Base-by-base conservation (phyloP, 768 basidiomycete genomes). In the Paxillus ammoniavirescens region DNA sequence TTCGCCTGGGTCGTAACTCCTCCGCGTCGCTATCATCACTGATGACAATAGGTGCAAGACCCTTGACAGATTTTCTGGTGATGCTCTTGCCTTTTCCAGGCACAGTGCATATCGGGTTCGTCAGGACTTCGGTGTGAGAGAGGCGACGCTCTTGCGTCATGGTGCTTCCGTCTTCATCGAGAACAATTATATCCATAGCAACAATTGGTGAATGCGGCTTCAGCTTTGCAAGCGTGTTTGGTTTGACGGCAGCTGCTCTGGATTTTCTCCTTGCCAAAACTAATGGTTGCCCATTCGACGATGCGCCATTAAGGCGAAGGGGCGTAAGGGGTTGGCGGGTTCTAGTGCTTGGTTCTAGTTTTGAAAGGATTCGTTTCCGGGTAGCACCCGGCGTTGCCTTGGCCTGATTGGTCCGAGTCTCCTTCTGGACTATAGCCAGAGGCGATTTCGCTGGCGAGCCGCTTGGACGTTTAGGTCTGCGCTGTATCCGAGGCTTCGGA, bases 181-280 rank as follows among this genome's bases (percentile, higher is more conserved):
- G 51, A 35, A 87, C 73, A 36, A 84, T 72, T 47, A 91, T 90
- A 43, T 91, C 86, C 47, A 89, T 73, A 38, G 83, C 76, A 12
- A 89, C 76, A 17, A 80, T 66, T 1, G 82, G 79, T 1, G 77
- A 73, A 38, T 72, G 71, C 7, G 76, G 71, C 64, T 68, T 72
- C 63, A 76, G 55, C 46, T 68, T 72, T 3, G 62, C 53, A 42
- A 59, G 54, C 36, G 64, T 33, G 30, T 50, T 37, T 26, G 50
- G 42, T 52, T 62, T 61, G 35, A 37, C 18, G 42, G 45, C 6
- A 49, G 54, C 35, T 37, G 50, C 31, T 57, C 61, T 61, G 55
- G 61, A 47, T 62, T 70, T 64, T 58, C 57, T 58, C 61, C 56
- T 55, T 30, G 54, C 13, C 47, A 52, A 45, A 57, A 60, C 42